Percentiles rank a stretch among this genome's conserved stretches.
These are phyloP conservation scores for Cokeromyces recurvatus DNA, from an alignment of 371 early-diverging fungal genomes.

Conservation along the genomic window DNA sequence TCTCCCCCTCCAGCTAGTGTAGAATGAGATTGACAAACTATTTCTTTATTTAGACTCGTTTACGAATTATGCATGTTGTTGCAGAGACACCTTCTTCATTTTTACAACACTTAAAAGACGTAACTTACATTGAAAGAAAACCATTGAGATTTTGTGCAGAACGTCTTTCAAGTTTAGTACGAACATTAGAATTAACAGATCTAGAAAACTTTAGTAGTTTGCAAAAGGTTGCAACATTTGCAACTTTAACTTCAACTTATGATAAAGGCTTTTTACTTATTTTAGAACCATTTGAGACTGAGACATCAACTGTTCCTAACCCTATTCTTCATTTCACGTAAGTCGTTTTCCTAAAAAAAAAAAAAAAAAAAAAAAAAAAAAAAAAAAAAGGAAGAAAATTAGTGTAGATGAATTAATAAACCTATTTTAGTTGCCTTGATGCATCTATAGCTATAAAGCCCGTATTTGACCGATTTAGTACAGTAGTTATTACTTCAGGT, in stretches of 20 bases:
- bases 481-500: conserved; percentile 99
- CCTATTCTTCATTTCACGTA: conserved; percentile 89
- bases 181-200: conserved; percentile 89
- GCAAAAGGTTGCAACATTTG: conserved; percentile 90
- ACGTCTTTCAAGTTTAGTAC: conserved; percentile 83
- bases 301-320: conserved; percentile 90
- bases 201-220: conserved; percentile 84
- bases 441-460: conserved; percentile 97
- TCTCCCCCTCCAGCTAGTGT: too few species aligned
- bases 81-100: conserved; percentile 96
- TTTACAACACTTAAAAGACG: conserved; percentile 87
- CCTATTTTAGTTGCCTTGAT: conserved; percentile 83
- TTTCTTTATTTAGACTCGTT: conserved; percentile 64
- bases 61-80: conserved; percentile 97
- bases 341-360: too few species aligned
- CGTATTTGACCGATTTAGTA: conserved; percentile 93
- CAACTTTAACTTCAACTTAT: conserved; percentile 95
- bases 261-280: conserved; percentile 95
- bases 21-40: too few species aligned
- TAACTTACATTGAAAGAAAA: conserved; percentile 91
- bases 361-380: too few species aligned
- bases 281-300: conserved; percentile 97
- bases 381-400: too few species aligned
- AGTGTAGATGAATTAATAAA: neutral
- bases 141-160: conserved; percentile 94